These are phyloP conservation scores for Ophiostoma australiae DNA, from an alignment of 2,329 filamentous ascomycete species.

Conservation along the genomic window DNA sequence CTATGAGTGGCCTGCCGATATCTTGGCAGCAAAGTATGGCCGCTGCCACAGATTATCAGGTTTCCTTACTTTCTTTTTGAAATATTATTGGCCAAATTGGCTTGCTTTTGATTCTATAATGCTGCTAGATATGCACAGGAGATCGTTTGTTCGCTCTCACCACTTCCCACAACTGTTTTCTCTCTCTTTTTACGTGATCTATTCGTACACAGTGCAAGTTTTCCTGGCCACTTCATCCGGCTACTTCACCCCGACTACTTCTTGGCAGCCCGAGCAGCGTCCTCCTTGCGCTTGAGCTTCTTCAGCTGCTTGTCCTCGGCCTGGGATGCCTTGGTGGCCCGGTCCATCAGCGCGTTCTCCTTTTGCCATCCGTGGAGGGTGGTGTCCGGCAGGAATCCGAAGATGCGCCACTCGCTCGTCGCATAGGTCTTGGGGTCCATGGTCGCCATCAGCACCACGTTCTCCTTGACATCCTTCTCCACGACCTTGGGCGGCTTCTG, in stretches of 20 bases:
- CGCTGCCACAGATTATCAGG: background rate
- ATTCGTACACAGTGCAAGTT: background rate
- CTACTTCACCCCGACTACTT: background rate
- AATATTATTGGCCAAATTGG: background rate
- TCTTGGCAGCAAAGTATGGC: too few relatives aligned
- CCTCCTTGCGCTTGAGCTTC: slow-evolving; percentile 5
- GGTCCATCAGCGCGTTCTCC: slow-evolving; percentile 26
- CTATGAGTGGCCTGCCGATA: background rate
- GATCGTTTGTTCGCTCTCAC: background rate
- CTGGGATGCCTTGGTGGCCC: slow-evolving; percentile 14
- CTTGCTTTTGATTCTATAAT: background rate
- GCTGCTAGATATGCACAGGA: background rate
- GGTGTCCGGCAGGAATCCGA: slow-evolving; percentile 57
- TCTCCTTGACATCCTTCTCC: slow-evolving; percentile 55
- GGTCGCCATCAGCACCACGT: slow-evolving; percentile 55
- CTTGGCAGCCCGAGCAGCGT: background rate
- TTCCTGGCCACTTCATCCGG: background rate
- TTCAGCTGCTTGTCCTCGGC: slow-evolving; percentile 1
- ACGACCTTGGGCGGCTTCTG: slow-evolving; percentile 42
- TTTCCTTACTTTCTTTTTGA: background rate
- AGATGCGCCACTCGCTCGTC: slow-evolving; percentile 56
- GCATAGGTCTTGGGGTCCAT: slow-evolving; percentile 45
- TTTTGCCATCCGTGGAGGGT: slow-evolving; percentile 41
- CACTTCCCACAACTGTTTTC: background rate
- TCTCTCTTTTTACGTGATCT: background rate